Evolutionary conservation across 2,329 filamentous ascomycete species (phyloP), one percentile per base, ranked within the genome.

Genomic region (Dactylonectria macrodidyma): DNA sequence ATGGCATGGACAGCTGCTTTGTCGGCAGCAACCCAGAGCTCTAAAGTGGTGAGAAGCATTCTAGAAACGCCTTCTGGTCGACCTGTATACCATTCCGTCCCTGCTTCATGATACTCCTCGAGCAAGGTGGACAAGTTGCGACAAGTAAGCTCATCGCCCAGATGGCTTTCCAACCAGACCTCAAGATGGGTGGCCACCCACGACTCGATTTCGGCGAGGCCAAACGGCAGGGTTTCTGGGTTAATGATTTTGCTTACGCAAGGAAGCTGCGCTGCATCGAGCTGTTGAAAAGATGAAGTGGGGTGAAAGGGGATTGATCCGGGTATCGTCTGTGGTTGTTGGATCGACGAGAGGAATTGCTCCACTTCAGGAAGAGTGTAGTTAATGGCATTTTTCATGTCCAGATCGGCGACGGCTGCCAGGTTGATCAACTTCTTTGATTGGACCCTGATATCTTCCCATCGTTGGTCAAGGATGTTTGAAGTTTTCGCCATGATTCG

Each of bases 11-110:
- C 78, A 1, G 84, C 84, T 2, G 81, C 79, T 57, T 79, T 85
- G 67, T 92, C 89, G 14, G 85, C 82, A 0, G 86, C 86, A 11
- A 88, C 75, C 90, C 90, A 92, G 0, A 92, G 75, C 63, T 91
- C 88, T 3, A 89, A 69, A 0, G 87, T 71, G 0, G 84, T 88
- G 0, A 92, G 80, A 3, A 89, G 64, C 85, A 90, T 90, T 3
- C 84, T 66, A 0, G 90, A 92, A 0, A 80, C 71, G 0, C 77
- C 78, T 66, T 87, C 83, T 0, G 89, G 84, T 2, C 84, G 82
- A 0, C 47, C 66, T 0, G 47, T 1, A 48, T 89, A 90, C 1
- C 54, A 34, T 0, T 1, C 0, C 0, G 52, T 48, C 0, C 81
- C 82, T 2, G 22, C 6, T 0, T 6, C 3, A 54, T 82, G 73